phyloP scores from a whole-genome alignment of 345 rosid species.

The Excoecaria agallocha region DNA sequence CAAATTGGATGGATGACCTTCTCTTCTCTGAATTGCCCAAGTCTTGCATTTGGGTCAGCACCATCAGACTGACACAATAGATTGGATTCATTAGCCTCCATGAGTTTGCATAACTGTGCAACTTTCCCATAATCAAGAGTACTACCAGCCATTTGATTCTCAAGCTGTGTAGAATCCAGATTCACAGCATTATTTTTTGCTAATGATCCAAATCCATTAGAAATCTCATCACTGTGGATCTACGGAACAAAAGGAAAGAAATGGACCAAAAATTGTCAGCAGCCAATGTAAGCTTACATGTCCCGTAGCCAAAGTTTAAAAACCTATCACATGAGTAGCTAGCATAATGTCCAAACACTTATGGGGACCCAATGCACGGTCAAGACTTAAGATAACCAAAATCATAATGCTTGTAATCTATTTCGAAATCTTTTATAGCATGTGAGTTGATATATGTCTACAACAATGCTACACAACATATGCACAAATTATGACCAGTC shows the following conservation, averaged over 20 bases:
- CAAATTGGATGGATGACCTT: constrained; percentile 34
- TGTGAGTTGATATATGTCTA: background rate
- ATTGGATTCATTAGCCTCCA: constrained; percentile 47
- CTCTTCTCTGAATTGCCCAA: constrained; percentile 43
- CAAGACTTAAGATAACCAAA: constrained; percentile 5
- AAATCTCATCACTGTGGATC: constrained; percentile 42
- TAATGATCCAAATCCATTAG: constrained; percentile 42
- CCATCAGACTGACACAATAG: constrained; percentile 45
- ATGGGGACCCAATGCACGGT: background rate
- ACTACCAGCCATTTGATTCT: constrained; percentile 35
- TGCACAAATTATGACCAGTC: background rate
- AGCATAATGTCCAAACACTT: background rate
- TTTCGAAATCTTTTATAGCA: background rate
- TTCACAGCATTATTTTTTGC: constrained; percentile 32
- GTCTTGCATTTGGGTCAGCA: constrained; percentile 32
- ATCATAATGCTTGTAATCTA: background rate
- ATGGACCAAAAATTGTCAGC: constrained; percentile 4
- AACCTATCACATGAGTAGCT: background rate
- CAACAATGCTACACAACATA: background rate
- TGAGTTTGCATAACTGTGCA: constrained; percentile 42
- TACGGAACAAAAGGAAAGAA: constrained; percentile 23
- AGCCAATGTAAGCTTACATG: background rate
- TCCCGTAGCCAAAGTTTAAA: background rate
- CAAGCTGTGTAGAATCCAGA: constrained; percentile 32
- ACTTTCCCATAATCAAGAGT: constrained; percentile 43